These are phyloP conservation scores for Zygoascus sp. DNA, from an alignment of 1,139 yeast species.

Conservation along the genomic window DNA sequence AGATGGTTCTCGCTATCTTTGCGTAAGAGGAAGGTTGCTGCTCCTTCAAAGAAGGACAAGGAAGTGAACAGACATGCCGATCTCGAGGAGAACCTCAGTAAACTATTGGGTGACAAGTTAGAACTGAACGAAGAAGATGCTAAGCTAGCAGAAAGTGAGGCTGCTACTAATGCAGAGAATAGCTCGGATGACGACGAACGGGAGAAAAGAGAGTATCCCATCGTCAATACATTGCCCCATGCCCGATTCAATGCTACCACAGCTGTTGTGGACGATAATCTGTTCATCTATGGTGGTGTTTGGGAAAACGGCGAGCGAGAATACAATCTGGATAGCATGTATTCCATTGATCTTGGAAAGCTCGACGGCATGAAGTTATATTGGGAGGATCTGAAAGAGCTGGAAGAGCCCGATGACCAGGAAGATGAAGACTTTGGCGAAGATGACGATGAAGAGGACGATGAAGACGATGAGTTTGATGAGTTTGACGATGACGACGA, in stretches of 20 bases:
- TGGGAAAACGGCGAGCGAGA: constrained; percentile 88
- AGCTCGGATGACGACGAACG: constrained; percentile 27
- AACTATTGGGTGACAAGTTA: constrained; percentile 65
- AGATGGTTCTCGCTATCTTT: constrained; percentile 80
- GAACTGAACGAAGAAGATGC: constrained; percentile 48
- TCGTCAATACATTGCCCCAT: constrained; percentile 67
- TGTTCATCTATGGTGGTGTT: constrained; percentile 88
- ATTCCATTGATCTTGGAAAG: constrained; percentile 78
- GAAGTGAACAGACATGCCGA: constrained; percentile 62
- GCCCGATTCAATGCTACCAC: constrained; percentile 83
- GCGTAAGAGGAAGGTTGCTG: constrained; percentile 47
- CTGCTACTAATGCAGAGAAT: constrained; percentile 43
- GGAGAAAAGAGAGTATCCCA: constrained; percentile 47
- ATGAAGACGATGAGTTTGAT: constrained; percentile 56
- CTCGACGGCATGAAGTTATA: constrained; percentile 82
- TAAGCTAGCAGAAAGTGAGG: constrained; percentile 29
- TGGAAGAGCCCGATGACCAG: constrained; percentile 50
- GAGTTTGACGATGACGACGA: constrained; percentile 55
- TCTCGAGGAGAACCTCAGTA: constrained; percentile 72
- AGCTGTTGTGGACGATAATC: constrained; percentile 77
- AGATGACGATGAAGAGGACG: constrained; percentile 64
- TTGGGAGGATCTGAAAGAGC: constrained; percentile 75
- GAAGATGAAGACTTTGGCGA: constrained; percentile 56
- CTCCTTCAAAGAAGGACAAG: constrained; percentile 33
- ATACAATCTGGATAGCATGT: constrained; percentile 76